Base-by-base conservation (phyloP, 495 filamentous ascomycete species). In the Evernia prunastri region DNA sequence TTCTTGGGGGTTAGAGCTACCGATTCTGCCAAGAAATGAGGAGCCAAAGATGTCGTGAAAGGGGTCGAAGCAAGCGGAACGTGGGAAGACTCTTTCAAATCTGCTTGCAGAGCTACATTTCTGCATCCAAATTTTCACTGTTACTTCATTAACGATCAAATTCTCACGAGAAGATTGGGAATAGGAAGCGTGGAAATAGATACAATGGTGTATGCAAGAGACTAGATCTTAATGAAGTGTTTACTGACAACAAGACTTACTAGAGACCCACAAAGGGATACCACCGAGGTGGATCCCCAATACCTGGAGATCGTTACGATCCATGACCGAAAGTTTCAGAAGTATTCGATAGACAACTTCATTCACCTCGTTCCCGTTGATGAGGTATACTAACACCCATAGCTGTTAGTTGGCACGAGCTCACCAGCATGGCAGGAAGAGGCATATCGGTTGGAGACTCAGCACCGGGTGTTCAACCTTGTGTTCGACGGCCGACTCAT, bases 341-440 rank as follows among this genome's bases (percentile, higher is more conserved):
- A 82, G 69, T 87, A 85, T 75, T 84, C 90, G 35, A 75, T 97
- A 61, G 84, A 89, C 40, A 81, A 89, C 63, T 78, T 77, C 42
- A 84, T 87, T 66, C 92, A 91, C 69, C 88, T 91, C 67, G 85
- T 86, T 39, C 93, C 93, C 3, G 79, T 94, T 27, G 93, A 97
- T 75, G 88, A 93, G 78, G 93, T 95, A 80, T 73, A 78, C 43
- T 58, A 60, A 36, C 51, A 20, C 17, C 17, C 51, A 54, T 17
- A 33, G 51, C 29, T 33, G 17, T 20, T 25, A 5, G 8, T 54
- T 20, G 29, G 51, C 51, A 65, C 65, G 61, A 64, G 61, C 67
- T 70, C 54, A 71, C 58, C 51, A 37, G 58, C 45, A 29, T 33
- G 63, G 29, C 66, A 97, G 93, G 87, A 87, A 68, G 93, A 97